Percentiles rank a stretch among this genome's conserved stretches.
Evolutionary conservation across 2,329 filamentous ascomycete species (phyloP).

Genomic region (Beauveria varroae): DNA sequence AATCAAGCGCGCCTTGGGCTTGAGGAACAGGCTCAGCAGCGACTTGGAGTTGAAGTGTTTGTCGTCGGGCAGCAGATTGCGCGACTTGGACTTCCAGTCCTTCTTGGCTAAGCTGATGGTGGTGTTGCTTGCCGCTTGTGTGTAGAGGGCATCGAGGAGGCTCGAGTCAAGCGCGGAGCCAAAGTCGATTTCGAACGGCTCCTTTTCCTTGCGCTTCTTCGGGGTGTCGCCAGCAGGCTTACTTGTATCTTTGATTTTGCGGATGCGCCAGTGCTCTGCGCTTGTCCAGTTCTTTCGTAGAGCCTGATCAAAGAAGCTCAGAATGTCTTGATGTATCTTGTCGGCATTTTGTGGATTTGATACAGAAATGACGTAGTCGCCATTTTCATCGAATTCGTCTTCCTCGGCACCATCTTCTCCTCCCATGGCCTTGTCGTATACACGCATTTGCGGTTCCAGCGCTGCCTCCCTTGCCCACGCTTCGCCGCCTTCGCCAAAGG

Average conservation of each 20-base stretch:
- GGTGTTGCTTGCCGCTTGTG: slow-evolving; percentile 69
- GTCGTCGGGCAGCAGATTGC: slow-evolving; percentile 91
- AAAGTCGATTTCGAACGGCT: slow-evolving; percentile 93
- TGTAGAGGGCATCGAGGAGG: slow-evolving; percentile 71
- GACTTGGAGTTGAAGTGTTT: slow-evolving; percentile 97
- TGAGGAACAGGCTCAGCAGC: slow-evolving; percentile 82
- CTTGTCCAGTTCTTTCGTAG: slow-evolving; percentile 96
- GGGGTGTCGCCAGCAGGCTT: slow-evolving; percentile 51
- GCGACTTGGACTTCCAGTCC: slow-evolving; percentile 89
- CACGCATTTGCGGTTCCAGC: slow-evolving; percentile 75
- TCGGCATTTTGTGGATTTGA: slow-evolving; percentile 57
- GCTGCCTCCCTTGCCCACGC: slow-evolving; percentile 90
- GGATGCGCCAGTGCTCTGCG: slow-evolving; percentile 97
- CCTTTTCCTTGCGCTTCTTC: slow-evolving; percentile 83
- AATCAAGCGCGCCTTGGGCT: slow-evolving; percentile 81
- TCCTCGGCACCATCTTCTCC: slow-evolving; percentile 45
- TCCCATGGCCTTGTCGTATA: slow-evolving; percentile 60
- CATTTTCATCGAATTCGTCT: slow-evolving; percentile 44
- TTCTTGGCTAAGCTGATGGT: slow-evolving; percentile 83
- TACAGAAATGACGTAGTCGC: slow-evolving; percentile 75
- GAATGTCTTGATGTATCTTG: slow-evolving; percentile 78
- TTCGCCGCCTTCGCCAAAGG: slow-evolving; percentile 93
- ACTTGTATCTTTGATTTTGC: slow-evolving; percentile 74
- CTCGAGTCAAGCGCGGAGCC: slow-evolving; percentile 62
- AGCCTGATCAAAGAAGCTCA: slow-evolving; percentile 97